Conservation (phyloP, 2,329 filamentous ascomycete genomes). For the Chalaropsis thielavioides region DNA sequence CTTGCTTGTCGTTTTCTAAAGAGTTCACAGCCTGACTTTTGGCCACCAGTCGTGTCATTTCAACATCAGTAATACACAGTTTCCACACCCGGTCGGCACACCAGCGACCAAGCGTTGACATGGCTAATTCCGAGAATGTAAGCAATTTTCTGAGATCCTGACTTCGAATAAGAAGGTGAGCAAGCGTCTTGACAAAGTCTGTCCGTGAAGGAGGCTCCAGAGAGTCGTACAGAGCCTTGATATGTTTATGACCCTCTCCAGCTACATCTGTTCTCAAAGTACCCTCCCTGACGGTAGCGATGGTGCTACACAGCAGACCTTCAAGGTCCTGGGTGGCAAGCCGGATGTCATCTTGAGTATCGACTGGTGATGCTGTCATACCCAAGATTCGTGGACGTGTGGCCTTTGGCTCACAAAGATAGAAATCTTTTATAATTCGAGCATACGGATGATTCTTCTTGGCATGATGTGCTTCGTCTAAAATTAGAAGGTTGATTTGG, state of each 20-base stretch:
- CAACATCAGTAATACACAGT: conserved; percentile 49
- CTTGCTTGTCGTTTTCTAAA: background rate
- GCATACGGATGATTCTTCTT: conserved; percentile 92
- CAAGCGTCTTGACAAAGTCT: conserved; percentile 44
- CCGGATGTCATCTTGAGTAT: conserved; percentile 60
- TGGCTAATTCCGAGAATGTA: conserved; percentile 42
- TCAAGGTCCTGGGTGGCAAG: conserved; percentile 62
- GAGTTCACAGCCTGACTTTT: conserved; percentile 25
- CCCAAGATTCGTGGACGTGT: conserved; percentile 67
- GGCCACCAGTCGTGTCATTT: conserved; percentile 46
- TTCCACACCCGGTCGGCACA: conserved; percentile 72
- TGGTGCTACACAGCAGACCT: conserved; percentile 60
- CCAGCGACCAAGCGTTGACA: conserved; percentile 63
- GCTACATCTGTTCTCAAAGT: conserved; percentile 21
- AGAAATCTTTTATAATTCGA: conserved; percentile 78
- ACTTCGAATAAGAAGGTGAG: conserved; percentile 29
- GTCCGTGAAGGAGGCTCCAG: conserved; percentile 45
- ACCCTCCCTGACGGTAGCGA: conserved; percentile 52
- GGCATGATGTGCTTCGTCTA: conserved; percentile 91
- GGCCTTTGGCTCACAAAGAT: conserved; percentile 36
- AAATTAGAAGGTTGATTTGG: conserved; percentile 78
- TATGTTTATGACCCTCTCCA: conserved; percentile 37
- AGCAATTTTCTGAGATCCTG: conserved; percentile 42
- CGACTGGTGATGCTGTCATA: conserved; percentile 93
- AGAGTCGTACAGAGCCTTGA: conserved; percentile 31